Conservation (phyloP, 1,284 basidiomycete genomes). For the Cystobasidiaceae sp. region DNA sequence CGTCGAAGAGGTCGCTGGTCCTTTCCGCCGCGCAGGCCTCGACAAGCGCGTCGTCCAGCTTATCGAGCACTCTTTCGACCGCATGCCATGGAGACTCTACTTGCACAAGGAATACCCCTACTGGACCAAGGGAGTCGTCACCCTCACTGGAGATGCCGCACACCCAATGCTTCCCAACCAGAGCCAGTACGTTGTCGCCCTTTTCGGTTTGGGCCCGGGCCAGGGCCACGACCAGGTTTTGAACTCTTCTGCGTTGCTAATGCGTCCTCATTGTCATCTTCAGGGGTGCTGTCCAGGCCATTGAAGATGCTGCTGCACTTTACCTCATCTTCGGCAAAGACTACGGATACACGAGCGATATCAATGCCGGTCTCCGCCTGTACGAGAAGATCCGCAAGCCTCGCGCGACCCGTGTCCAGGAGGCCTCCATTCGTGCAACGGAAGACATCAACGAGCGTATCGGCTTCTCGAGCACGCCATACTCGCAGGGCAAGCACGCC, state of each 20-base stretch:
- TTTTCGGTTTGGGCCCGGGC: no score
- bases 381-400: slow-evolving; percentile 48
- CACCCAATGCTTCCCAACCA: slow-evolving; percentile 47
- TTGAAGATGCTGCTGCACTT: slow-evolving; percentile 46
- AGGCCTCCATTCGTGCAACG: slow-evolving; percentile 44
- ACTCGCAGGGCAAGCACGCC: slow-evolving; percentile 45
- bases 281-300: slow-evolving; percentile 45
- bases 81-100: slow-evolving; percentile 49
- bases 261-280: no score
- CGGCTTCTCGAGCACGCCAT: slow-evolving; percentile 46
- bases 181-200: slow-evolving; percentile 7
- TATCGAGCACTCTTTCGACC: slow-evolving; percentile 45
- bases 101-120: slow-evolving; percentile 46
- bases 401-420: slow-evolving; percentile 48
- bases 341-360: slow-evolving; percentile 43
- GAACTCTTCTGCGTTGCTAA: no score
- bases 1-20: slow-evolving; percentile 44
- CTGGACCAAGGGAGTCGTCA: slow-evolving; percentile 40
- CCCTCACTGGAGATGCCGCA: slow-evolving; percentile 46
- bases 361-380: slow-evolving; percentile 44
- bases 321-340: slow-evolving; percentile 43
- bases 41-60: slow-evolving; percentile 46
- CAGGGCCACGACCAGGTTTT: neutral
- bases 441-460: slow-evolving; percentile 49
- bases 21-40: slow-evolving; percentile 44